phyloP scores from a whole-genome alignment of 495 filamentous ascomycete genomes.

The Xylaria nigripes region DNA sequence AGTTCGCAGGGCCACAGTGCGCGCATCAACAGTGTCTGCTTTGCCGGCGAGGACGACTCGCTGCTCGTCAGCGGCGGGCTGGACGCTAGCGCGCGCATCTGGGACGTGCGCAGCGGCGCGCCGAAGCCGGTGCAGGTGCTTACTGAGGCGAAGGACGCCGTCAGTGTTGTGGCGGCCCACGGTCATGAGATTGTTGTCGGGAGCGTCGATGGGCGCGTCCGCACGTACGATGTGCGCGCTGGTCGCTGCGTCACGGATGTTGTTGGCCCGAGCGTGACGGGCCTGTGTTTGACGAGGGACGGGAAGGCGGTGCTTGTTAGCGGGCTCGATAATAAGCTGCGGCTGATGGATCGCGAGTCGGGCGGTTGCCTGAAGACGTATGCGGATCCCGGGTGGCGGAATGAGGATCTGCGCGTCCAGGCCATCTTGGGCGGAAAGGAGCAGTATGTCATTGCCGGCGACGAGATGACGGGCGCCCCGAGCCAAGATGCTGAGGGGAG shows the following conservation, averaged over 20 bases:
- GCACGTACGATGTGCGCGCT: constrained; percentile 82
- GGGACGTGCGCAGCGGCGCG: constrained; percentile 61
- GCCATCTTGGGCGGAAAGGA: constrained; percentile 66
- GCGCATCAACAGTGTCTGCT: constrained; percentile 67
- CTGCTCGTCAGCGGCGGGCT: constrained; percentile 69
- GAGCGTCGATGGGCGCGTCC: constrained; percentile 78
- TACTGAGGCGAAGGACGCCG: constrained; percentile 67
- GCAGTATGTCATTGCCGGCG: constrained; percentile 72
- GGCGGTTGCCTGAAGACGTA: constrained; percentile 71
- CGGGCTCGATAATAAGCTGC: constrained; percentile 63
- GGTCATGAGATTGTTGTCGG: constrained; percentile 57
- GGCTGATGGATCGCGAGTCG: constrained; percentile 71
- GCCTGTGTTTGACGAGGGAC: constrained; percentile 58
- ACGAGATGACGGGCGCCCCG: constrained; percentile 47
- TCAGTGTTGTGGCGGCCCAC: constrained; percentile 51
- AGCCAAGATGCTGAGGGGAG: constrained; percentile 44
- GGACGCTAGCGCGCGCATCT: constrained; percentile 76
- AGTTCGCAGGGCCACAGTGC: constrained; percentile 52
- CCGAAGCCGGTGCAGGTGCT: constrained; percentile 71
- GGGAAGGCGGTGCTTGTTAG: constrained; percentile 68
- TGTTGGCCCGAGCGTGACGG: constrained; percentile 58
- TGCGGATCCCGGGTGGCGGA: constrained; percentile 50
- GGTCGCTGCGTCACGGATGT: constrained; percentile 69
- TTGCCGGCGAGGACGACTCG: constrained; percentile 61
- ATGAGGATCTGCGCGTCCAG: constrained; percentile 62